A percentile compares a stretch with the other conserved stretches of the same genome.
phyloP scores from a whole-genome alignment of 495 filamentous ascomycete genomes.

The Pseudotulostoma volvatum region DNA sequence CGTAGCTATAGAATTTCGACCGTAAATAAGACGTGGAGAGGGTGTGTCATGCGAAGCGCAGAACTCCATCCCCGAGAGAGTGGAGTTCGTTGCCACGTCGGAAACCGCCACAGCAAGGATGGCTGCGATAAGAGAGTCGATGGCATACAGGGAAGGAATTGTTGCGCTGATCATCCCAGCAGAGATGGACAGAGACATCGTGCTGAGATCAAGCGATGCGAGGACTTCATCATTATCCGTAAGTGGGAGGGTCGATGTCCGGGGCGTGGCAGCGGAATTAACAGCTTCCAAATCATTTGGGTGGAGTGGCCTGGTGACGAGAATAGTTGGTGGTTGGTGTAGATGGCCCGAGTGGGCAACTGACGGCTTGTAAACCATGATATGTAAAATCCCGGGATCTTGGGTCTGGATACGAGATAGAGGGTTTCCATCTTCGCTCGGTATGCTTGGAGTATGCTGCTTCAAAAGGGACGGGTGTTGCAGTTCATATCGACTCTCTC shows the following conservation, averaged over 20 bases:
- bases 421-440: conserved; percentile 41
- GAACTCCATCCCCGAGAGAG: conserved; percentile 21
- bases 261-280: conserved; percentile 23
- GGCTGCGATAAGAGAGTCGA: conserved; percentile 58
- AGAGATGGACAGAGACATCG: conserved; percentile 30
- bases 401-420: conserved; percentile 38
- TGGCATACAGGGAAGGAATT: conserved; percentile 47
- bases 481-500: conserved; percentile 47
- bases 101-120: conserved; percentile 51
- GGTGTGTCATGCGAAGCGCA: conserved; percentile 5
- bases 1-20: conserved; percentile 1
- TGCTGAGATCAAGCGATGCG: conserved; percentile 33
- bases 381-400: conserved; percentile 21
- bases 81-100: conserved; percentile 32
- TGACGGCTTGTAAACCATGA: conserved; percentile 25
- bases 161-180: conserved; percentile 24
- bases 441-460: conserved; percentile 31
- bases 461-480: conserved; percentile 51
- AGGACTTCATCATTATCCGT: conserved; percentile 28
- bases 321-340: conserved; percentile 23
- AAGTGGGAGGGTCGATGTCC: conserved; percentile 28
- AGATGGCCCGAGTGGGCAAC: conserved; percentile 6
- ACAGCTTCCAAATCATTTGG: conserved; percentile 21
- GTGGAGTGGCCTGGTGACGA: conserved; percentile 24
- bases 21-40: conserved; percentile 1